Percentiles rank a stretch among this genome's conserved stretches.
phyloP scores from a whole-genome alignment of 805 yeast species.

The Candida pini region DNA sequence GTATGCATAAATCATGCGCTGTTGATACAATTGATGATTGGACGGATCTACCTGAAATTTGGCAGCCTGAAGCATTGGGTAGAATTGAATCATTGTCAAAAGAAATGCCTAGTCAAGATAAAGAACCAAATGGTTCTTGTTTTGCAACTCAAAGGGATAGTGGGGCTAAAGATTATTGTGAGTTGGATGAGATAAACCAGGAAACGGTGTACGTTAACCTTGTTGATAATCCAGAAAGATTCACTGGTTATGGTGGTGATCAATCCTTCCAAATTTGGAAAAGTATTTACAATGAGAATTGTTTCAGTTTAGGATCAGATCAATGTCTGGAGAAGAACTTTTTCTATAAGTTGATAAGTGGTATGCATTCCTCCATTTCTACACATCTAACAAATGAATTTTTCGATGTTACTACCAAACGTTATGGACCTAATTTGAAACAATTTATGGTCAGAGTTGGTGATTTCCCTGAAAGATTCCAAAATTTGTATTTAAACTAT shows the following conservation, averaged over 20 bases:
- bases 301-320: slow-evolving; percentile 47
- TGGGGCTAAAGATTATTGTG: slow-evolving; percentile 53
- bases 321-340: slow-evolving; percentile 82
- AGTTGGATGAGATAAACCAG: slow-evolving; percentile 54
- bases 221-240: slow-evolving; percentile 87
- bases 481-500: slow-evolving; percentile 88
- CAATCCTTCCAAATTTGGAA: slow-evolving; percentile 92
- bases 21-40: slow-evolving; percentile 79
- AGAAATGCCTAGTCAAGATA: slow-evolving; percentile 27
- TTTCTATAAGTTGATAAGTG: slow-evolving; percentile 81
- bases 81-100: slow-evolving; percentile 31
- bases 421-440: slow-evolving; percentile 78
- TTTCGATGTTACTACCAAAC: slow-evolving; percentile 60
- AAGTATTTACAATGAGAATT: slow-evolving; percentile 86
- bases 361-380: slow-evolving; percentile 93
- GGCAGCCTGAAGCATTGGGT: slow-evolving; percentile 72
- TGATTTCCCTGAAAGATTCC: slow-evolving; percentile 76
- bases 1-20: slow-evolving; percentile 85
- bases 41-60: slow-evolving; percentile 61
- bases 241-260: slow-evolving; percentile 92
- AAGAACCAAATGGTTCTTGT: slow-evolving; percentile 23
- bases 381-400: slow-evolving; percentile 87
- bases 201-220: slow-evolving; percentile 81
- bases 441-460: slow-evolving; percentile 90
- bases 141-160: slow-evolving; percentile 11